Base-by-base conservation (phyloP, 108 stramenopile species). In the Stephanodiscus triporus region DNA sequence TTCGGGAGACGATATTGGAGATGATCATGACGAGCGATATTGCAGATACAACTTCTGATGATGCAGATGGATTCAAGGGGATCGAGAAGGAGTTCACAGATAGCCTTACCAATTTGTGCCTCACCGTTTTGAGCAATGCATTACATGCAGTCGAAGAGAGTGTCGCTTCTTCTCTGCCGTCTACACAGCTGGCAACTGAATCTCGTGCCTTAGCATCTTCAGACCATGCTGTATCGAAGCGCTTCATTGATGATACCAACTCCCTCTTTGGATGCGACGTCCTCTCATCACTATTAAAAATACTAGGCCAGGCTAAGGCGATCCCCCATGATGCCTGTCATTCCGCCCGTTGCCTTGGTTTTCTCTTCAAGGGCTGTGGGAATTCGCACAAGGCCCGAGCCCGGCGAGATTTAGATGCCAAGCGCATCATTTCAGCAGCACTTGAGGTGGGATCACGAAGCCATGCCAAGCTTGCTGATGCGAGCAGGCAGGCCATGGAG, bases 281-380 rank as follows among this genome's bases (percentile, higher is more conserved):
- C 37, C 68, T 94, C 40, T 83, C 85, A 30, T 88, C 91, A 26
- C 85, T 95, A 37, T 86, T 95, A 56, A 29, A 66, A 10, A 90
- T 90, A 58, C 70, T 95, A 10, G 90, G 88, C 0, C 88, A 92
- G 73, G 94, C 94, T n/a, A 75, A 81, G 11, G 20, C 69, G 49
- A 91, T 88, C 54, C 94, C 94, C 7, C 94, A 95, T 75, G 88
- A 95, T 60, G 94, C 94, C 6, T 89, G 85, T 47, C 81, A 92
- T 42, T 91, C 91, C 24, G 94, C 94, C n/a, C 83, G 87, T 51
- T 92, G 91, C 65, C 78, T 95, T 7, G 82, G 89, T 20, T 80
- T 86, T 10, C 73, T 95, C 40, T 88, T 86, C 58, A 73, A 86
- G 47, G 90, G 91, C 6, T 72, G 78, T 62, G 78, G 78, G 7